These are phyloP conservation scores for Trichoderma cornu-damae DNA, from an alignment of 2,329 filamentous ascomycete genomes.

Conservation along the genomic window DNA sequence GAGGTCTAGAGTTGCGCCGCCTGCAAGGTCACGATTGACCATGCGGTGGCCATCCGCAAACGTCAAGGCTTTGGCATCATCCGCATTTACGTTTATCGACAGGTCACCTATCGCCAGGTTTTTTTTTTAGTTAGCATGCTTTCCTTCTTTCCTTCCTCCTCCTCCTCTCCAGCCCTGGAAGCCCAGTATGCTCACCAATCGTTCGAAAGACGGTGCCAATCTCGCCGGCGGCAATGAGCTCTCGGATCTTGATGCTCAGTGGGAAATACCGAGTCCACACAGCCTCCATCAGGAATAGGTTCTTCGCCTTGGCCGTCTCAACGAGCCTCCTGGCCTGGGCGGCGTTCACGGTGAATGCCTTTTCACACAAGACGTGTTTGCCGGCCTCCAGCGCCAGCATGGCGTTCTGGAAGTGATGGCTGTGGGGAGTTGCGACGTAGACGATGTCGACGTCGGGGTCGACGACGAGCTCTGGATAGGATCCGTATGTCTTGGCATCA, in stretches of 20 bases:
- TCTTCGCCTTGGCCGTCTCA: slow-evolving; percentile 66
- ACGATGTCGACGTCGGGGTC: slow-evolving; percentile 78
- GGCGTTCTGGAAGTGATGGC: slow-evolving; percentile 86
- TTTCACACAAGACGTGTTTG: slow-evolving; percentile 88
- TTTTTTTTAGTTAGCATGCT: not conserved
- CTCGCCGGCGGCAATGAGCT: slow-evolving; percentile 52
- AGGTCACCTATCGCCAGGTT: slow-evolving; percentile 49
- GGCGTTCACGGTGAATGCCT: slow-evolving; percentile 81
- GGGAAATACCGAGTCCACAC: slow-evolving; percentile 91
- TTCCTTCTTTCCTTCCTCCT: too few relatives aligned
- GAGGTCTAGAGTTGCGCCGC: slow-evolving; percentile 76
- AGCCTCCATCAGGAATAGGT: slow-evolving; percentile 75
- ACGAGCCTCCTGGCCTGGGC: slow-evolving; percentile 68
- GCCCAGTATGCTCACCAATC: slow-evolving; percentile 37
- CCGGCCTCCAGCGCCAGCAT: slow-evolving; percentile 78
- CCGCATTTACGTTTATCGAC: slow-evolving; percentile 54
- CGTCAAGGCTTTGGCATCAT: slow-evolving; percentile 45
- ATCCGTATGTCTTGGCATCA: slow-evolving; percentile 67
- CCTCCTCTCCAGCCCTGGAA: not conserved
- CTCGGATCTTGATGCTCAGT: slow-evolving; percentile 67
- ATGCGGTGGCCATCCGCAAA: slow-evolving; percentile 65
- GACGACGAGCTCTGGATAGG: slow-evolving; percentile 73
- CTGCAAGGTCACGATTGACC: slow-evolving; percentile 76
- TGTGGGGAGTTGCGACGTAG: slow-evolving; percentile 87
- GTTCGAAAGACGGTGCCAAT: slow-evolving; percentile 60